Conservation (phyloP, 108 stramenopile genomes). For the Pseudonitzschia pungens region DNA sequence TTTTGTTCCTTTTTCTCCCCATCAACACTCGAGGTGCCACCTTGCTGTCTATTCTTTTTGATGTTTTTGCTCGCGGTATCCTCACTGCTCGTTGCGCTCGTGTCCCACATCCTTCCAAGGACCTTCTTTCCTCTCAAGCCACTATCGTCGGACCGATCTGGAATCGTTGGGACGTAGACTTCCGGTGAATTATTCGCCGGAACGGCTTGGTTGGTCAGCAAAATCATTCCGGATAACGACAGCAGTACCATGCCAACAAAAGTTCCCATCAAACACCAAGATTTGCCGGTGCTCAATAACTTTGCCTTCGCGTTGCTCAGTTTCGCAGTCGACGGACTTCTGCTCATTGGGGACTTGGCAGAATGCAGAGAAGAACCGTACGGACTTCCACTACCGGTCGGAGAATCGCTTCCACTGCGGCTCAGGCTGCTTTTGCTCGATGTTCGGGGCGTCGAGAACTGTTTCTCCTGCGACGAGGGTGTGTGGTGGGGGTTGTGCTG, state of each 20-base stretch:
- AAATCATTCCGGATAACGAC: slow-evolving; percentile 24
- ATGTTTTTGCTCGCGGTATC: neutral
- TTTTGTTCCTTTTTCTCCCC: neutral
- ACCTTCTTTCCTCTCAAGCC: slow-evolving; percentile 37
- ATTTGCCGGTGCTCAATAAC: neutral
- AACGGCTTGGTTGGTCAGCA: slow-evolving; percentile 17
- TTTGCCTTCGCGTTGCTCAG: neutral
- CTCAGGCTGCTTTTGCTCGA: neutral
- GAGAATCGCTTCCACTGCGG: neutral
- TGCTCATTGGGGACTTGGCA: neutral
- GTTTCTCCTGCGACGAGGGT: neutral
- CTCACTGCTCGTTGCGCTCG: neutral
- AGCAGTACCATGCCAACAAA: slow-evolving; percentile 6
- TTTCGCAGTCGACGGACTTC: neutral
- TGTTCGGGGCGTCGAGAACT: neutral
- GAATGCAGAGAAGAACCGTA: neutral
- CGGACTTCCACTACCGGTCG: neutral
- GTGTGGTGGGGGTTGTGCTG: neutral
- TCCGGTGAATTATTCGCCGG: neutral
- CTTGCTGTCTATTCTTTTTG: neutral
- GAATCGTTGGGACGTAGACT: neutral
- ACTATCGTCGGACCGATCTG: slow-evolving; percentile 10
- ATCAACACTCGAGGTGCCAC: too few relatives aligned
- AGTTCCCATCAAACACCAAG: slow-evolving; percentile 7
- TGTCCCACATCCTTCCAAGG: slow-evolving; percentile 8